Base-by-base conservation (phyloP, 73 alveolate genomes). In the Paramecium bursaria region DNA sequence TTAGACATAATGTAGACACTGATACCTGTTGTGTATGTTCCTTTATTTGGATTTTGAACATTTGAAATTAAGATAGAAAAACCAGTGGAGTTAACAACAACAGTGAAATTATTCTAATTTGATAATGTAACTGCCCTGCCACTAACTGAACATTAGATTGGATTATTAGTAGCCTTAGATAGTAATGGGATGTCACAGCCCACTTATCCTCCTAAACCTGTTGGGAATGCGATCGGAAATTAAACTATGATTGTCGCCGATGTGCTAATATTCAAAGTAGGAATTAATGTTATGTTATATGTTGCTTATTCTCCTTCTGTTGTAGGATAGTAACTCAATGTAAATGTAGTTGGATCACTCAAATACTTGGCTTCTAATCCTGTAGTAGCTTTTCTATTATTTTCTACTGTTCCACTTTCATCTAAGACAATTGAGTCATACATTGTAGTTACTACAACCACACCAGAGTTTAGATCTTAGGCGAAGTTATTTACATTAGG, bases 361-460 rank as follows among this genome's bases (percentile, higher is more conserved):
- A 79, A 26, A 11, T 33, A 30, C 13, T 60, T 50, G 1, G 89
- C 89, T 11, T 35, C 29, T 13, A 79, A 61, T 0, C 89, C 89
- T 15, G 74, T 35, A 4, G 73, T 79, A 19, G 89, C 89, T 53
- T 79, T 79, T 39, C 89, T 52, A 53, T 79, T 79, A 9, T 57
- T 54, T 2, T 61, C 76, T 11, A 82, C 54, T 13, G 89, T 79
- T 19, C 89, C 89, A 23, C 85, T 53, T 30, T 79, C 89, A 79
- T 79, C 89, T 53, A 79, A 23, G 10, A 51, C 47, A 19, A 79
- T 52, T 26, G 75, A 31, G 54, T 79, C 89, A 53, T 79, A 79
- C 4, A 53, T 15, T 39, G 89, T 79, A 17, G 27, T 2, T 3
- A 79, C 67, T 19, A 52, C 85, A 0, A 79, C 46, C 9, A 79